Conservation (phyloP, 2,329 filamentous ascomycete species). For the Trichoderma sp. region DNA sequence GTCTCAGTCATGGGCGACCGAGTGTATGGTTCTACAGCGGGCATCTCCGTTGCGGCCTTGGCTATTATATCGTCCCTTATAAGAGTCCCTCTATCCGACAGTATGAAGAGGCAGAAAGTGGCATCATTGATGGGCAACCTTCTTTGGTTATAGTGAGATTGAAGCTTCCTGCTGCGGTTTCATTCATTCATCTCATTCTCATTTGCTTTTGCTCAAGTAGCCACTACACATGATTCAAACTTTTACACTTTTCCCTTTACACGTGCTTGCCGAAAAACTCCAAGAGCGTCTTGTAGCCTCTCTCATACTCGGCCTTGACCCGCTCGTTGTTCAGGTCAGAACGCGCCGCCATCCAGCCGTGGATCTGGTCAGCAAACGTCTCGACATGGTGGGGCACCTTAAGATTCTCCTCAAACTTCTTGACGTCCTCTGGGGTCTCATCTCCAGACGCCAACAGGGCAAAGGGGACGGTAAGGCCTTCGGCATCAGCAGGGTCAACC, state of each 20-base stretch:
- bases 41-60: neutral
- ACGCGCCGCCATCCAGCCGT: slow-evolving; percentile 74
- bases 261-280: slow-evolving; percentile 59
- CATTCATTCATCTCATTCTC: neutral
- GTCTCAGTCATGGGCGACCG: neutral
- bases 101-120: neutral
- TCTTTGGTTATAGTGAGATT: neutral
- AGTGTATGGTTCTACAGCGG: neutral
- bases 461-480: slow-evolving; percentile 61
- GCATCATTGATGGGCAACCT: neutral
- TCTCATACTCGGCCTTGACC: slow-evolving; percentile 62
- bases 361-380: slow-evolving; percentile 66
- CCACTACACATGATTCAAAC: neutral
- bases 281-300: slow-evolving; percentile 61
- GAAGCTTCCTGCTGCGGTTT: neutral
- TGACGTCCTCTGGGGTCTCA: slow-evolving; percentile 56
- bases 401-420: slow-evolving; percentile 58
- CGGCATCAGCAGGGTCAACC: slow-evolving; percentile 63
- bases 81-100: neutral
- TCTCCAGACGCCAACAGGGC: slow-evolving; percentile 67
- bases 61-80: neutral
- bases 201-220: neutral
- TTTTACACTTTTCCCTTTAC: slow-evolving; percentile 26
- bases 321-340: slow-evolving; percentile 57
- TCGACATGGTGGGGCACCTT: slow-evolving; percentile 61